Base-by-base conservation (phyloP, 2,329 filamentous ascomycete species). In the Botryotinia narcissicola region DNA sequence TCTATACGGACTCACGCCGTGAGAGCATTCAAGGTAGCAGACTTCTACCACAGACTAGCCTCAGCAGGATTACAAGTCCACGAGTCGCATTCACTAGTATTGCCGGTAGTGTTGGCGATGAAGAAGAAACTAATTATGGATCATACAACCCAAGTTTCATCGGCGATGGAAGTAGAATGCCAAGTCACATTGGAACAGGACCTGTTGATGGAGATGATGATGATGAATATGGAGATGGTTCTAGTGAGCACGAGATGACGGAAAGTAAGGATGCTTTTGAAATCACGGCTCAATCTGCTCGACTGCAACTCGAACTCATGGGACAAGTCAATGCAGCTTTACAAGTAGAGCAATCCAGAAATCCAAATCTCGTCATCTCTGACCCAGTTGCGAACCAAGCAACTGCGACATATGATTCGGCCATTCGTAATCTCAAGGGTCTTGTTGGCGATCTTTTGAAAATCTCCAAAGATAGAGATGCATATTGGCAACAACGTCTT, bases 401-500 rank as follows among this genome's bases (percentile, higher is more conserved):
- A 10, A 84, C 98, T 32, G 84, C 89, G 7, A 95, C 95, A 0
- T 98, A 98, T 81, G 95, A 98, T 78, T 92, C 91, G 29, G 95
- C 95, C 0, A 94, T 98, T 74, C 91, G 91, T 76, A 98, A 95
- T 79, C 85, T 99, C 75, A 94, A 95, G 75, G 91, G 90, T 1
- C 87, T 98, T 14, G 88, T 98, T 73, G 91, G 93, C 32, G 94
- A 98, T 81, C 86, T 99, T 14, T 86, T 98, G 64, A 93, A 95
- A 69, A 98, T 99, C 79, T 95, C 95, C 14, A 91, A 93, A 79
- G 96, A 99, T 80, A 92, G 97, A 70, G 96, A 99, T 82, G 91
- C 94, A 0, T 97, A 97, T 81, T 99, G 96, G 96, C 95, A 98
- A 82, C 97, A 97, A 81, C 91, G 95, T 22, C 86, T 99, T 59